Evolutionary conservation across 306 rosid genomes (phyloP).

Genomic region (Lablab purpureus): DNA sequence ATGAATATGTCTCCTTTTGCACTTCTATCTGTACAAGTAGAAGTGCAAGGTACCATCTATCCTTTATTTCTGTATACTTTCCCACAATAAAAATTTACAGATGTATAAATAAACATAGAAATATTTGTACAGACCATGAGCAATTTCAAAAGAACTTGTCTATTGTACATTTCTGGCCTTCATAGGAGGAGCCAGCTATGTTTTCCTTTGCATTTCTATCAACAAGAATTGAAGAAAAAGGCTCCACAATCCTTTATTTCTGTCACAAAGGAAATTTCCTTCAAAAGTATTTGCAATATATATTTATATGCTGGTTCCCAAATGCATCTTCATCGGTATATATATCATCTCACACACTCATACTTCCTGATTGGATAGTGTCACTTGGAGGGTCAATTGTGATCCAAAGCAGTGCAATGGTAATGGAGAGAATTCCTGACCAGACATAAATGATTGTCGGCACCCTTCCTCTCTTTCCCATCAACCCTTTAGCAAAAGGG

Average conservation of each 20-base stretch:
- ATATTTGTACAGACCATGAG: background rate
- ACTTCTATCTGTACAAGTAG: background rate
- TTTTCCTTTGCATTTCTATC: background rate
- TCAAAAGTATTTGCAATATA: background rate
- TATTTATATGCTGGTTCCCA: background rate
- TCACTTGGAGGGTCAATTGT: constrained; percentile 64
- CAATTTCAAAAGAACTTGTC: background rate
- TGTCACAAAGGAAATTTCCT: background rate
- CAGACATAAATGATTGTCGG: constrained; percentile 80
- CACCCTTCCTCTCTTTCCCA: constrained; percentile 84
- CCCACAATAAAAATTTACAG: constrained; percentile 18
- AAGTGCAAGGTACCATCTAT: background rate
- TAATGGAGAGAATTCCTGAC: constrained; percentile 79
- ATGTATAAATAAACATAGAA: background rate
- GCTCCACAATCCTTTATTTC: background rate
- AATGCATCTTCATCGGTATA: background rate
- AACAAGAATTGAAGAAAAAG: background rate
- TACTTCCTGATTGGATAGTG: constrained; percentile 11
- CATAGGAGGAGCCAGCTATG: background rate
- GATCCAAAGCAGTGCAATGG: constrained; percentile 73
- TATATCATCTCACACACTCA: constrained; percentile 42
- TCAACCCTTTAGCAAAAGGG: constrained; percentile 87
- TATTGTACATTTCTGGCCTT: constrained; percentile 1
- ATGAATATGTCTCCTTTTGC: background rate
- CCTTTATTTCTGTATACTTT: background rate